phyloP scores from a whole-genome alignment of 306 rosid species.

The Ormosia emarginata region DNA sequence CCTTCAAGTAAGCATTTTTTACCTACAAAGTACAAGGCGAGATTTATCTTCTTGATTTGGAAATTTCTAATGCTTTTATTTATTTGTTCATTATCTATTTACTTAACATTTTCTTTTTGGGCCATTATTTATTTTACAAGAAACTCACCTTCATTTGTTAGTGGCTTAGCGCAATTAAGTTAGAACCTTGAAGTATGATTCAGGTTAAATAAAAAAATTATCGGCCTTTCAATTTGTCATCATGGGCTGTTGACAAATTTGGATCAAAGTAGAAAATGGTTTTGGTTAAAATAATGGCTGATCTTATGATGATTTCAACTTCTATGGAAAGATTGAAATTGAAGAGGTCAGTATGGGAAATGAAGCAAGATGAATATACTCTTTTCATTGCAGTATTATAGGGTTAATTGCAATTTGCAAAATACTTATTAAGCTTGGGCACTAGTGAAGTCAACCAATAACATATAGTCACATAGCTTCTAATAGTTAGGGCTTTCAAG shows the following conservation, averaged over 20 bases:
- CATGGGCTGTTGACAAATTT: neutral
- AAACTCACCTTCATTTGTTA: neutral
- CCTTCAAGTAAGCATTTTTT: constrained; percentile 56
- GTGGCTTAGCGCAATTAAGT: neutral
- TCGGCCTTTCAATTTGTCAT: neutral
- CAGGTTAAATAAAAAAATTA: neutral
- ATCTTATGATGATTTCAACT: constrained; percentile 1
- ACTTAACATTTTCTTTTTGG: neutral
- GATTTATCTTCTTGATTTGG: constrained; percentile 6
- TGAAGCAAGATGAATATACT: neutral
- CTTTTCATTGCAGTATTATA: neutral
- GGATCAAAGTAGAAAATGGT: neutral
- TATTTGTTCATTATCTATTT: neutral
- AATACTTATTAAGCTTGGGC: neutral
- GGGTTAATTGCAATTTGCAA: neutral
- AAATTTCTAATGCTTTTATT: neutral
- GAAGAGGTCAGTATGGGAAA: constrained; percentile 4
- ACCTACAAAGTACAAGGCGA: neutral
- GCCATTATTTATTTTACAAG: neutral
- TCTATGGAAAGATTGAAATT: neutral
- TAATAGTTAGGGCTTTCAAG: neutral
- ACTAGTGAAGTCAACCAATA: neutral
- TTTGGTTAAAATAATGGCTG: constrained; percentile 16
- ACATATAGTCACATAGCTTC: neutral
- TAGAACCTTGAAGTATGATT: neutral